Percentiles rank a stretch among this genome's conserved stretches.
These are phyloP conservation scores for Colletotrichum chrysophilum DNA, from an alignment of 2,329 filamentous ascomycete genomes.

Conservation along the genomic window DNA sequence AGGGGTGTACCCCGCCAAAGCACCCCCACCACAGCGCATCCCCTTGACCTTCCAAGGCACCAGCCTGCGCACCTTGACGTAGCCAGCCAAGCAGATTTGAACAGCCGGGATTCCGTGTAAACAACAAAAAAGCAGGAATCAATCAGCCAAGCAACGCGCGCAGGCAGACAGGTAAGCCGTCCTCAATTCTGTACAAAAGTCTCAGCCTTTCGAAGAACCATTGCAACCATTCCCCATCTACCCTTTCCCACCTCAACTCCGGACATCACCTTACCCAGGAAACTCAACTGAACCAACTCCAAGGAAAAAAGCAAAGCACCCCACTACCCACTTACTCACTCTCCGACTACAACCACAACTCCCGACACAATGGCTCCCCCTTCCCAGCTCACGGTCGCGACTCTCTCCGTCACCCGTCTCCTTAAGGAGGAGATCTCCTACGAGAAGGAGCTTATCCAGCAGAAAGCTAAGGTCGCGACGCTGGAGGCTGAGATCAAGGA, in stretches of 20 bases:
- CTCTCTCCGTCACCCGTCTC: conserved; percentile 79
- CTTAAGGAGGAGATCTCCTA: conserved; percentile 93
- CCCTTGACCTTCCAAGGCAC: conserved; percentile 9
- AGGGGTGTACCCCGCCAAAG: conserved; percentile 10
- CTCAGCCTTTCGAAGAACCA: background rate
- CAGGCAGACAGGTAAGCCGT: background rate
- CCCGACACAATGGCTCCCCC: conserved; percentile 72
- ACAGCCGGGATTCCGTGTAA: conserved; percentile 12
- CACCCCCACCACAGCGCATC: background rate
- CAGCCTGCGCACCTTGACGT: conserved; percentile 10
- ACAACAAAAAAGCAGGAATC: conserved; percentile 11
- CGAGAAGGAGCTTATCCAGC: conserved; percentile 80
- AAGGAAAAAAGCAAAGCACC: background rate
- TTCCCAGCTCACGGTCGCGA: conserved; percentile 78
- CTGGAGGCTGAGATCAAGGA: conserved; percentile 65
- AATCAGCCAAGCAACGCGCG: background rate
- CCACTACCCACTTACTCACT: background rate
- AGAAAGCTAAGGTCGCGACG: conserved; percentile 73
- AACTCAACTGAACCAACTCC: background rate
- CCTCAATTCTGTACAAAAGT: background rate
- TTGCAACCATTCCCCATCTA: background rate
- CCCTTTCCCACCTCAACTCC: background rate
- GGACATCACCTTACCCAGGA: background rate
- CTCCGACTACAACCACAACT: background rate
- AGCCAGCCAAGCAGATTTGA: conserved; percentile 11